Evolutionary conservation across 2,329 filamentous ascomycete species (phyloP).

Genomic region (Rhinocladiella similis): DNA sequence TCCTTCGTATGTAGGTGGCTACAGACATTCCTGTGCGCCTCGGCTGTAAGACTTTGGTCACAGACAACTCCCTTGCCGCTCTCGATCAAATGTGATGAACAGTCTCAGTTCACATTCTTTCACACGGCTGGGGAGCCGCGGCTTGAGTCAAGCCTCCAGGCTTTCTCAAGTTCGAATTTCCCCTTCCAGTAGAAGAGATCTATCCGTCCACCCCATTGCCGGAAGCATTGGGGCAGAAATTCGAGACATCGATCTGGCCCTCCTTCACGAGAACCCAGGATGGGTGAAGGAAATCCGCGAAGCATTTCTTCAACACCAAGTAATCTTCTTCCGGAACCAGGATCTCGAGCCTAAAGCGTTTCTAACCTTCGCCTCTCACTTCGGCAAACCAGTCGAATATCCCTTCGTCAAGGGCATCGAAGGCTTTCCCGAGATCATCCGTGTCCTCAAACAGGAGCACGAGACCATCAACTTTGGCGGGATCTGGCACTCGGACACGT

Average conservation of each 20-base stretch:
- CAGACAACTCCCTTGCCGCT: no score
- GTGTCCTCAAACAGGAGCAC: conserved; percentile 27
- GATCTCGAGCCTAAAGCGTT: conserved; percentile 18
- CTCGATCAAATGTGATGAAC: not conserved
- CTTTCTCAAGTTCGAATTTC: not conserved
- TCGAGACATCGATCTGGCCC: conserved; percentile 22
- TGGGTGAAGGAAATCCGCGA: conserved; percentile 24
- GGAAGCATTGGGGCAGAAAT: conserved; percentile 27
- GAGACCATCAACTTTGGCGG: conserved; percentile 28
- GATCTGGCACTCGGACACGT: conserved; percentile 29
- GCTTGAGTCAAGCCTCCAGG: no score
- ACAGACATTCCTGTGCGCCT: no score
- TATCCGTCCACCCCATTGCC: conserved; percentile 24
- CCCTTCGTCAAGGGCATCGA: conserved; percentile 27
- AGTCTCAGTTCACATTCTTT: not conserved
- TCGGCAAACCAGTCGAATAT: conserved; percentile 27
- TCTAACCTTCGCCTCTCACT: conserved; percentile 22
- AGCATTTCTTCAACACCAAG: conserved; percentile 24
- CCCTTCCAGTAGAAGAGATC: conserved; percentile 6
- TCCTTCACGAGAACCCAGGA: conserved; percentile 16
- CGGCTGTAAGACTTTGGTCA: no score
- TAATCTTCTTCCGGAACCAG: conserved; percentile 28
- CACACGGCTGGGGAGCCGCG: not conserved
- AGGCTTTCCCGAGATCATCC: conserved; percentile 25
- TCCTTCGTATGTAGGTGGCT: no score